phyloP scores from a whole-genome alignment of 192 early-diverging fungal genomes.

The Coemansia sp. region DNA sequence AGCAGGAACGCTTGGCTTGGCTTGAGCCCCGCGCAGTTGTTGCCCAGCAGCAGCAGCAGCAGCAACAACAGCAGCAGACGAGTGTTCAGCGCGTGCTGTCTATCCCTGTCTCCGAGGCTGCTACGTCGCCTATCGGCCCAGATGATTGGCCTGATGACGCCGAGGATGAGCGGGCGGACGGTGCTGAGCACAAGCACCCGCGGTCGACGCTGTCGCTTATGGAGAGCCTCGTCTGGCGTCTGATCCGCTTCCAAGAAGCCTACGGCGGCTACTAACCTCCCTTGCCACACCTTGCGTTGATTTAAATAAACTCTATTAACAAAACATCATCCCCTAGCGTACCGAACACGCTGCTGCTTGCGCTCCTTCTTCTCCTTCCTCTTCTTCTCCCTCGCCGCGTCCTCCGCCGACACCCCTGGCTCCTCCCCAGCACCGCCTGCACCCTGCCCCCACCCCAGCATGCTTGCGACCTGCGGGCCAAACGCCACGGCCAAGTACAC shows the following conservation, averaged over 20 bases:
- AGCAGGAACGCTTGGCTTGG: slow-evolving; percentile 37
- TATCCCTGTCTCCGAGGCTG: slow-evolving; percentile 31
- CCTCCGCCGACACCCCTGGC: slow-evolving; percentile 4
- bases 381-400: slow-evolving; percentile 32
- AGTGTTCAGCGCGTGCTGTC: neutral
- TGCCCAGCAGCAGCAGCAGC: neutral
- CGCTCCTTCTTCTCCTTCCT: slow-evolving; percentile 50
- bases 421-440: no score
- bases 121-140: slow-evolving; percentile 45
- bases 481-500: slow-evolving; percentile 25
- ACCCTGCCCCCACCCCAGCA: no score
- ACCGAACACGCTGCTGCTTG: slow-evolving; percentile 46
- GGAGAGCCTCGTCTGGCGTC: slow-evolving; percentile 46
- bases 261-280: slow-evolving; percentile 12
- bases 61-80: neutral
- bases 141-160: slow-evolving; percentile 29
- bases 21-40: neutral
- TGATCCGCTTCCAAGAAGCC: slow-evolving; percentile 50
- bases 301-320: no score
- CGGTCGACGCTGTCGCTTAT: slow-evolving; percentile 43
- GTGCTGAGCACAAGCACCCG: neutral
- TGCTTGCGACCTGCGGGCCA: slow-evolving; percentile 20
- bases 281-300: no score
- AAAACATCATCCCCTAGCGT: slow-evolving; percentile 7
- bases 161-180: neutral